Base-by-base conservation (phyloP, 2,329 filamentous ascomycete genomes). In the Ilyonectria robusta region DNA sequence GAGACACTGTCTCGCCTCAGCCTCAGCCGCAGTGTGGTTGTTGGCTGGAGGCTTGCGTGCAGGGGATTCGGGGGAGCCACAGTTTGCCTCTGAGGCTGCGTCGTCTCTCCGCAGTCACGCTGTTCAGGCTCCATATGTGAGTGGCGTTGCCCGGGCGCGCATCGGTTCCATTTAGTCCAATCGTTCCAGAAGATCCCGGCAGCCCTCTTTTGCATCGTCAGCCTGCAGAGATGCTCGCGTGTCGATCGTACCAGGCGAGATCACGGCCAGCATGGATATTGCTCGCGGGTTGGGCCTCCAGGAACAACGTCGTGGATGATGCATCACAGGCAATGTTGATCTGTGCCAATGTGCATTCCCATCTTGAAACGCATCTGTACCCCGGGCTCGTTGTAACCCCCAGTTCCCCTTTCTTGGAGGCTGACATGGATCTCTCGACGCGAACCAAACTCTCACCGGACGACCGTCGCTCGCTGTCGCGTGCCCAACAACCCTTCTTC, bases 1-100 rank as follows among this genome's bases (percentile, higher is more conserved):
- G 40, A 72, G 63, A 68, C 59, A 37, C 10, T 57, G 65, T 61
- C 23, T 70, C 42, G 64, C 57, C 62, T 70, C 70, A 72, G 65
- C 65, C 66, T 71, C 65, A 51, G 46, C 46, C 60, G 53, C 64
- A 72, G 65, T 68, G 61, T 70, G 5, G 29, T 55, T 55, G 29
- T 55, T 48, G 50, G 51, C 33, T 40, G 40, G 15, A 42, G 26
- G n/a, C 29, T 33, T 31, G 47, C 47, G 48, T 51, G 9, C 46
- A 33, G 9, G 31, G 31, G 31, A 42, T 42, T n/a, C 15, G 40
- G 7, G 47, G 26, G 17, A n/a, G 29, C 26, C 17, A 26, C 47
- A n/a, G 3, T 26, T 29, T 13, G 47, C 9, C 40, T 50, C 23
- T 17, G 15, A n/a, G 15, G 23, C 47, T 29, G 15, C 15, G 23